Conservation (phyloP, 345 rosid species). For the Triadica sebifera region DNA sequence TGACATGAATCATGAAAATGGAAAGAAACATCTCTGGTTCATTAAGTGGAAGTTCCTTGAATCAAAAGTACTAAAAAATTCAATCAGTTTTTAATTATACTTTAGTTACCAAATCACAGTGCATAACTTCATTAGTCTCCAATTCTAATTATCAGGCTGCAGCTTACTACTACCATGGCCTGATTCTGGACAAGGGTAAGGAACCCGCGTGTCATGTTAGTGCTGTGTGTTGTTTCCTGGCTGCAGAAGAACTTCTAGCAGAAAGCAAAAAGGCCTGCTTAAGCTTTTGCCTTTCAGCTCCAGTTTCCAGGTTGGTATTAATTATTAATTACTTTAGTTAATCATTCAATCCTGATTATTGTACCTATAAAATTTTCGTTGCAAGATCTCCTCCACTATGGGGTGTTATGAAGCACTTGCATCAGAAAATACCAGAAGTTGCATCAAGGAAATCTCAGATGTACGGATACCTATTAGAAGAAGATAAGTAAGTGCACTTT, state of each 20-base stretch:
- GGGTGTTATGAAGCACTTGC: conserved; percentile 83
- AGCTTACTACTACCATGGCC: conserved; percentile 91
- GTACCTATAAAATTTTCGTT: neutral
- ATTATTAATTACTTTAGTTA: neutral
- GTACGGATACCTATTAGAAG: conserved; percentile 78
- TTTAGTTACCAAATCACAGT: neutral
- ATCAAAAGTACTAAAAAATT: conserved; percentile 56
- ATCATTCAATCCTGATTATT: neutral
- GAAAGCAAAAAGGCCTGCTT: conserved; percentile 90
- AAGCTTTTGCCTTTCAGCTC: conserved; percentile 73
- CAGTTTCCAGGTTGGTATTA: conserved; percentile 66
- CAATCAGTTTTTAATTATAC: neutral
- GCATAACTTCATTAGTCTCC: too few species aligned
- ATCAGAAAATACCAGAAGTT: conserved; percentile 89
- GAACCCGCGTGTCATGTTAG: conserved; percentile 64
- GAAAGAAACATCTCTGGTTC: conserved; percentile 76
- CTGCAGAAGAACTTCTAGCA: conserved; percentile 69
- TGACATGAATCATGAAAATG: conserved; percentile 41
- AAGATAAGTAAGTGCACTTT: conserved; percentile 69
- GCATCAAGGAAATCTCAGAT: conserved; percentile 77
- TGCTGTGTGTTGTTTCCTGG: conserved; percentile 83
- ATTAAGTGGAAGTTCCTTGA: conserved; percentile 90
- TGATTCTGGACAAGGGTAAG: conserved; percentile 75
- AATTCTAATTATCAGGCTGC: conserved; percentile 51
- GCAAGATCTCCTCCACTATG: conserved; percentile 76